phyloP scores from a whole-genome alignment of 257 asterid genomes.

The Echium plantagineum region DNA sequence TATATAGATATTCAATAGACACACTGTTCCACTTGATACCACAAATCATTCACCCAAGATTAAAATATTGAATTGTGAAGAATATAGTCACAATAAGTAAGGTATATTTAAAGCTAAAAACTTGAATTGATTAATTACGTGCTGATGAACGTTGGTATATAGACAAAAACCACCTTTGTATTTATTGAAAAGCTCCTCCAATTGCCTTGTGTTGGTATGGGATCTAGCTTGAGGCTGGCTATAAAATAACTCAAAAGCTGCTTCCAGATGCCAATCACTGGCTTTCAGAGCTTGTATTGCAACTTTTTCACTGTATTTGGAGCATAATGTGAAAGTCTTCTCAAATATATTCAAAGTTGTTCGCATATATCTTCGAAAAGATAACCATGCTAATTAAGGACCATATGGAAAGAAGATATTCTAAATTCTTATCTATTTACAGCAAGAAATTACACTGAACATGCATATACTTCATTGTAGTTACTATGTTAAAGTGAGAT shows the following conservation, averaged over 20 bases:
- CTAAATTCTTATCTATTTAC: background rate
- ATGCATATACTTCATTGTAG: background rate
- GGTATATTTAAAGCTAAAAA: background rate
- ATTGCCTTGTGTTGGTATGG: conserved; percentile 69
- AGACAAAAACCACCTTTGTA: conserved; percentile 54
- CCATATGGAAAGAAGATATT: background rate
- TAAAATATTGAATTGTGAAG: too few relatives aligned
- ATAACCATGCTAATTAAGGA: too few relatives aligned
- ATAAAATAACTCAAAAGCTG: conserved; percentile 90
- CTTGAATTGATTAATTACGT: background rate
- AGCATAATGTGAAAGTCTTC: background rate
- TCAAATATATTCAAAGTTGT: background rate
- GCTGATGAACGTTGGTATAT: background rate
- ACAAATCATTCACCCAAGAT: too few relatives aligned
- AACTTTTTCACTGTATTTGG: conserved; percentile 60
- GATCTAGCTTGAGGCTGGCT: conserved; percentile 71
- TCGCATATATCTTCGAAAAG: too few relatives aligned
- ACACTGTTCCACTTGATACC: too few relatives aligned
- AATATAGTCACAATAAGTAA: too few relatives aligned
- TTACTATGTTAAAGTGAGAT: background rate
- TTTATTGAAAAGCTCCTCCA: conserved; percentile 88
- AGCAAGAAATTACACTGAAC: background rate
- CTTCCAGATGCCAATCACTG: conserved; percentile 97
- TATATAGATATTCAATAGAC: too few relatives aligned
- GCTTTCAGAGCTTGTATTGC: conserved; percentile 82